phyloP scores from a whole-genome alignment of 352 stramenopile genomes.

The Nothophytophthora sp. region DNA sequence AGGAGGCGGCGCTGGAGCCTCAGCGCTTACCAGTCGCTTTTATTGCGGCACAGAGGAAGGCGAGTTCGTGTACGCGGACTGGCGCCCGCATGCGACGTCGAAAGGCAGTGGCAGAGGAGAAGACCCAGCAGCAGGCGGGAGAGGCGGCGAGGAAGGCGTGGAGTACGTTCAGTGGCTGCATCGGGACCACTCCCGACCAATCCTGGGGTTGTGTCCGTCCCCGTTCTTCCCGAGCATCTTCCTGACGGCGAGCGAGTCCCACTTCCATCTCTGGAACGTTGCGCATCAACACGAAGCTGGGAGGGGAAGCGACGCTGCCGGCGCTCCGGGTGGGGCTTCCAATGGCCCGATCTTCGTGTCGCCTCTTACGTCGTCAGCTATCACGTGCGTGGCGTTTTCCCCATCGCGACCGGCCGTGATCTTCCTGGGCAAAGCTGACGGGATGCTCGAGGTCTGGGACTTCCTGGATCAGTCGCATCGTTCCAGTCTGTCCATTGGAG shows the following conservation, averaged over 20 bases:
- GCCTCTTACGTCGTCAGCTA: conserved; percentile 70
- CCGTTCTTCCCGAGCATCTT: conserved; percentile 92
- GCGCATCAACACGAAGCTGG: conserved; percentile 28
- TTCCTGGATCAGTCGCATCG: conserved; percentile 92
- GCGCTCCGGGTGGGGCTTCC: conserved; percentile 10
- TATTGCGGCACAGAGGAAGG: conserved; percentile 89
- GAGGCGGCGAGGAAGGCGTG: conserved; percentile 54
- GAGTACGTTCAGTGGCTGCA: conserved; percentile 93
- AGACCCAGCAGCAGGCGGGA: conserved; percentile 25
- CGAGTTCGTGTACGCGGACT: conserved; percentile 90
- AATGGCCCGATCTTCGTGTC: conserved; percentile 88
- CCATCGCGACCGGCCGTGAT: conserved; percentile 87
- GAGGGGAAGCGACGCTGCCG: not conserved
- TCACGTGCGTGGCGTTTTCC: conserved; percentile 90
- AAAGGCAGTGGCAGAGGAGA: conserved; percentile 37
- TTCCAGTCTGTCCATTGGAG: conserved; percentile 72
- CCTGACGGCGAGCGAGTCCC: conserved; percentile 86
- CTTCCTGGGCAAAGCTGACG: conserved; percentile 89
- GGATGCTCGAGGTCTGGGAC: conserved; percentile 93
- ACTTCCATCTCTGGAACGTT: conserved; percentile 94
- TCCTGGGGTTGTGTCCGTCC: conserved; percentile 78
- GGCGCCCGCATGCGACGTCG: conserved; percentile 66
- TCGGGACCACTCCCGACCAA: conserved; percentile 87
- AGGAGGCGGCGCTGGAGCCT: not conserved
- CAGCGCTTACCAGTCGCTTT: conserved; percentile 61